Evolutionary conservation across 2,329 filamentous ascomycete species (phyloP).

Genomic region (Fusarium pseudonygamai): DNA sequence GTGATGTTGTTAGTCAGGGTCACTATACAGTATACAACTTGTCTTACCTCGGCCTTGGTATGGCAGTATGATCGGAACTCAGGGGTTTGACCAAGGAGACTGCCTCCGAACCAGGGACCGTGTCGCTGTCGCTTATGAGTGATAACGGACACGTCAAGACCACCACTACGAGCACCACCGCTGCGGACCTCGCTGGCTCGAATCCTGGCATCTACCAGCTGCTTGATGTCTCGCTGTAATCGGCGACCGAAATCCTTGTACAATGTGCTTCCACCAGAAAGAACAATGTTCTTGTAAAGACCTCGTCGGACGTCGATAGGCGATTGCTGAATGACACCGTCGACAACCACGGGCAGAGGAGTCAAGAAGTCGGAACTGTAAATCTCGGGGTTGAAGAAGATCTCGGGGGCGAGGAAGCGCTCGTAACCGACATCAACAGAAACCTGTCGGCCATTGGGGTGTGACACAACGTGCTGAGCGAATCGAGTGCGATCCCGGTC

Average conservation of each 20-base stretch:
- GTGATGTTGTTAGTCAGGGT: conserved; percentile 31
- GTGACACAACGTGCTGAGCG: conserved; percentile 85
- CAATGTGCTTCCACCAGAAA: conserved; percentile 94
- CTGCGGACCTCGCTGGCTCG: conserved; percentile 90
- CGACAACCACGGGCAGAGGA: conserved; percentile 91
- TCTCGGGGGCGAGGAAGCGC: conserved; percentile 96
- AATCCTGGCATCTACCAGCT: conserved; percentile 92
- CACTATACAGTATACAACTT: neutral
- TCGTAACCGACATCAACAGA: conserved; percentile 96
- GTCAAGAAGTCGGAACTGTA: conserved; percentile 99
- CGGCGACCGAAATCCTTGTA: conserved; percentile 98
- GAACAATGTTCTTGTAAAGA: conserved; percentile 99
- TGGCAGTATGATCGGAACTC: conserved; percentile 99
- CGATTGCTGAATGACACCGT: conserved; percentile 95
- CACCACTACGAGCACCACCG: conserved; percentile 91
- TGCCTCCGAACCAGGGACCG: conserved; percentile 98
- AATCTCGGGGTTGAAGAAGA: conserved; percentile 99
- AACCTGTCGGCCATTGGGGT: conserved; percentile 85
- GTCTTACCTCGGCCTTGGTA: conserved; percentile 78
- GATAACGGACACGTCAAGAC: conserved; percentile 95
- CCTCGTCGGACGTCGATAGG: conserved; percentile 97
- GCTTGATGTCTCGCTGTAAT: conserved; percentile 96
- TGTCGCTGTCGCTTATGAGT: conserved; percentile 97
- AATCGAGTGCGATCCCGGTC: conserved; percentile 93
- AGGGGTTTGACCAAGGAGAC: conserved; percentile 93